Evolutionary conservation across 202 grass and related monocot species (phyloP), one percentile per base, ranked within the genome.

Genomic region (Panicum hallii): DNA sequence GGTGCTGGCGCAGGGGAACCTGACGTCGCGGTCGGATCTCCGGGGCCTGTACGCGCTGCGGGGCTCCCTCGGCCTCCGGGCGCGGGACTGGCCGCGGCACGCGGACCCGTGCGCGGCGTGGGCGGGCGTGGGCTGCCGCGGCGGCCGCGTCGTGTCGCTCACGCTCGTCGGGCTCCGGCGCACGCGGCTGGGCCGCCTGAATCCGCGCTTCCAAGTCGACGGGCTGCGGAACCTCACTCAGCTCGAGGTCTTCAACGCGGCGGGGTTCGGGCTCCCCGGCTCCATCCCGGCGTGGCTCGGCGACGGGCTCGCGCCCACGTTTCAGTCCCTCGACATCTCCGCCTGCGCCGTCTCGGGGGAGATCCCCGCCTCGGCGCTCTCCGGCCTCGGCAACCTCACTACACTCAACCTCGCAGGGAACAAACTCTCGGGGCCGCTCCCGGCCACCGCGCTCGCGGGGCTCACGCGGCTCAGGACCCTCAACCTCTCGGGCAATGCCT

Each of bases 231-330:
- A 93, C 63, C 90, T 99, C 41, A 85, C 89, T 45, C 82, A 41
- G 30, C 89, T 99, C 85, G 84, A 89, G 76, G 48, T 41, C 40
- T 97, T 99, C 90, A 83, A 77, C 80, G 90, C 97, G 32, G 77
- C 93, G 6, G 90, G 88, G 4, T 99, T 99, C 87, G 49, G 78
- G 45, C 88, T 99, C 6, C 88, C 88, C 0, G 97, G 97, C 3
- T 28, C 92, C 60, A 88, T 99, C 74, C 97, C 97, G 3, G 28
- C 84, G 30, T 99, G 97, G 97, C 86, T 99, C 60, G 91, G 97
- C 73, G 43, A 50, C 32, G 70, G 81, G 7, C 87, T 99, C 1
- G 75, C 87, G 8, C 91, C 84, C 19, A 76, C 88, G 41, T 85
- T 99, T 77, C 68, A 41, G 52, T 71, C 15, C 78, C 92, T 99